Conservation (phyloP, 768 basidiomycete genomes). For the Tylopilus felleus region DNA sequence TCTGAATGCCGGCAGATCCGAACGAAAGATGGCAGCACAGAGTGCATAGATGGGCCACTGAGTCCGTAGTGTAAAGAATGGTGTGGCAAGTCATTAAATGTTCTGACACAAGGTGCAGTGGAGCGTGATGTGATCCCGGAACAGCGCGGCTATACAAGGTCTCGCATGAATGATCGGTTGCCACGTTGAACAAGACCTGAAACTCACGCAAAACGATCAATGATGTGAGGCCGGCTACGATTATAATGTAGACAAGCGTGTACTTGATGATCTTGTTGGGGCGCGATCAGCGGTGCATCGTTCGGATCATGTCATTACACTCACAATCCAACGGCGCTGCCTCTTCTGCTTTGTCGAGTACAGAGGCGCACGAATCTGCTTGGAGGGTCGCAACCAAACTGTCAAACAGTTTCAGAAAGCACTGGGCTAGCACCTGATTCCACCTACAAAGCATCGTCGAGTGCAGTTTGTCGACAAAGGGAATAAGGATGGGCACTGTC, state of each 20-base stretch:
- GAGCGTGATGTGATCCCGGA: constrained; percentile 76
- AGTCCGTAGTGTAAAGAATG: constrained; percentile 10
- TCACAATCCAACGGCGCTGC: constrained; percentile 86
- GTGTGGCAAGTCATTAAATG: constrained; percentile 55
- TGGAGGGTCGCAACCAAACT: constrained; percentile 96
- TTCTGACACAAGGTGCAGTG: constrained; percentile 81
- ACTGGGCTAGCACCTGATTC: not conserved
- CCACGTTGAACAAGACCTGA: not conserved
- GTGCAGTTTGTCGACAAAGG: constrained; percentile 84
- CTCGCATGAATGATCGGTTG: constrained; percentile 10
- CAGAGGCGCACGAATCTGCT: constrained; percentile 89
- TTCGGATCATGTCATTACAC: constrained; percentile 21
- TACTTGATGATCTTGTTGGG: constrained; percentile 74
- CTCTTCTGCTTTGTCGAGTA: constrained; percentile 94
- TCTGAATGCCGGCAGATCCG: constrained; percentile 20
- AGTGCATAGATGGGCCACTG: constrained; percentile 2
- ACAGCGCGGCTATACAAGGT: constrained; percentile 58
- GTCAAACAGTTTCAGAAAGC: constrained; percentile 9
- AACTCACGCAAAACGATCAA: constrained; percentile 79
- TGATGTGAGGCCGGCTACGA: constrained; percentile 75
- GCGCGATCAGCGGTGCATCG: constrained; percentile 1
- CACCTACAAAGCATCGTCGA: constrained; percentile 88
- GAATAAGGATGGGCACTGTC: constrained; percentile 80
- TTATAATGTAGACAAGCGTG: constrained; percentile 73
- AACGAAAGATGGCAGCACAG: constrained; percentile 5